Evolutionary conservation across 192 early-diverging fungal genomes (phyloP), one percentile per base, ranked within the genome.

Genomic region (Backusella circina): DNA sequence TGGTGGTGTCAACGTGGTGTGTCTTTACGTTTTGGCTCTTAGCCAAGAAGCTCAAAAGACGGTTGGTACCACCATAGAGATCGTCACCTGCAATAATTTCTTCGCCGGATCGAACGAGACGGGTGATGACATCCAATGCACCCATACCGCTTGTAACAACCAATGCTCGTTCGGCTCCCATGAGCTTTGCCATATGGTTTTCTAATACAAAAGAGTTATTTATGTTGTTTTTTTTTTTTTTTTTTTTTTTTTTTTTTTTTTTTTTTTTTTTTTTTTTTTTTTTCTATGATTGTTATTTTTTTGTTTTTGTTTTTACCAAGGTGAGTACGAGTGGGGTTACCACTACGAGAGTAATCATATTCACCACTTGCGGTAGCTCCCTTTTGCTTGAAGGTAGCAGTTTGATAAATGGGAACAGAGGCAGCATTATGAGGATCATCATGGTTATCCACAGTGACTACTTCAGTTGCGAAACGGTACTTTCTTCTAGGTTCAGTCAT

Each of bases 1-100:
- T 75, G 0, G 97, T 98, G 1, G 96, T 97, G 75, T 99, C 95
- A 26, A 98, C 91, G 75, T 97, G 95, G 68, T 96, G 94, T 35
- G 95, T 94, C 50, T 90, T 90, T 77, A 97, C 88, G 54, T 90
- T 90, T 78, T 87, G 90, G 75, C 91, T 91, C 69, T 89, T 93
- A 15, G 89, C 83, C 32, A 97, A 83, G 82, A 95, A 96, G 7
- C 86, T 89, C n/a, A 99, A 86, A 37, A 99, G 86, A 7, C 97
- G 92, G 84, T 99, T 97, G 71, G 97, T 98, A 33, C 94, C 97
- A 69, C 97, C 97, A 81, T 99, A 99, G 10, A 99, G 84, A 86
- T 99, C 97, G 80, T 96, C 92, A 28, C 97, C 97, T 3, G 96
- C 93, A 83, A 99, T 92, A 65, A 99, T 90, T 79, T 98, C 93